Evolutionary conservation across 768 basidiomycete genomes (phyloP).

Genomic region (Termitomyces sp.): DNA sequence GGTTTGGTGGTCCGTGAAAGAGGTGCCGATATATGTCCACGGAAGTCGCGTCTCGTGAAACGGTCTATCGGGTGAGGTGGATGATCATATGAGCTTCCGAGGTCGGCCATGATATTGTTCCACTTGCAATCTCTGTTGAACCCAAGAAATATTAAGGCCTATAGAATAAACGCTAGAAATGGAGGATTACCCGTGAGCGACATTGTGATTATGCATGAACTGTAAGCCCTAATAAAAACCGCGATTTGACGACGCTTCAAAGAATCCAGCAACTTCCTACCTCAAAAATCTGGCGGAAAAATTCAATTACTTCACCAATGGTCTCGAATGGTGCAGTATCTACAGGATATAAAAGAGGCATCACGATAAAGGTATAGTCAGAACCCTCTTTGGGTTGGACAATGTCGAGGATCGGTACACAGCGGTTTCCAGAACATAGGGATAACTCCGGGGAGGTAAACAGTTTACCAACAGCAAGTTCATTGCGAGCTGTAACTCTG

Average conservation of each 20-base stretch:
- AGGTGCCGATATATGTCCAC: constrained; percentile 2
- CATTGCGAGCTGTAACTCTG: constrained; percentile 17
- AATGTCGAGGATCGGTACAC: constrained; percentile 27
- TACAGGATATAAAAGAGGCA: constrained; percentile 24
- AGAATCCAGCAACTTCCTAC: constrained; percentile 5
- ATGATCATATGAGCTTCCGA: constrained; percentile 15
- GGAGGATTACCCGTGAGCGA: constrained; percentile 29
- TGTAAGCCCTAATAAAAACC: constrained; percentile 22
- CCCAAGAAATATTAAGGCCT: background rate
- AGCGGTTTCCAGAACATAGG: constrained; percentile 30
- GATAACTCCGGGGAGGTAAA: constrained; percentile 15
- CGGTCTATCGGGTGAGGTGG: constrained; percentile 20
- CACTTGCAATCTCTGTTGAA: constrained; percentile 12
- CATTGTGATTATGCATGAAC: constrained; percentile 30
- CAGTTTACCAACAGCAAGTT: constrained; percentile 28
- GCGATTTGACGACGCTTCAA: background rate
- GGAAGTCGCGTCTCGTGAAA: constrained; percentile 16
- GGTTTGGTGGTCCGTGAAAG: constrained; percentile 20
- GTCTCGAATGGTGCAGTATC: constrained; percentile 25
- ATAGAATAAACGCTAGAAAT: background rate
- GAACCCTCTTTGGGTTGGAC: constrained; percentile 20
- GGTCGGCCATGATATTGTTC: constrained; percentile 31
- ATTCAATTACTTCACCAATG: constrained; percentile 29
- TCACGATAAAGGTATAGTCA: constrained; percentile 22
- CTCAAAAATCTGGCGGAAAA: constrained; percentile 26